Conservation (phyloP, 352 stramenopile species). For the Pythium phragmitis region DNA sequence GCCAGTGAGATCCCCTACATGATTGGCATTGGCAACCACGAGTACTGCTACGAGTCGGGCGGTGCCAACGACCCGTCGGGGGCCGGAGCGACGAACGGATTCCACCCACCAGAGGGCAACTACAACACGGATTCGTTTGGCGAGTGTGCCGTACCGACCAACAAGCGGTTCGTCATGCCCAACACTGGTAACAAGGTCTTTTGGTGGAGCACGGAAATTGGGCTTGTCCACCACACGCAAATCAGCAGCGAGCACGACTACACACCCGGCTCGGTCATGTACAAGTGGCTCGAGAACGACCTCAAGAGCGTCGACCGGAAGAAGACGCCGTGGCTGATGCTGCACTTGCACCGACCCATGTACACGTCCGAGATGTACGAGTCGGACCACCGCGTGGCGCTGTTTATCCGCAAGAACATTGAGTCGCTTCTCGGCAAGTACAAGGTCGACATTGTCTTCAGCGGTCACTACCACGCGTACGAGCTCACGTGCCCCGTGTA, state of each 20-base stretch:
- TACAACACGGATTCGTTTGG: constrained; percentile 32
- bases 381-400: constrained; percentile 13
- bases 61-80: constrained; percentile 16
- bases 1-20: constrained; percentile 62
- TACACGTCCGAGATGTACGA: constrained; percentile 24
- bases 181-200: constrained; percentile 30
- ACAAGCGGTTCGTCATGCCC: constrained; percentile 56
- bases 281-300: constrained; percentile 31
- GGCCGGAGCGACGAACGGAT: constrained; percentile 13
- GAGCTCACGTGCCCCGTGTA: constrained; percentile 29
- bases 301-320: constrained; percentile 7
- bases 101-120: constrained; percentile 17
- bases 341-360: constrained; percentile 23
- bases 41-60: constrained; percentile 22
- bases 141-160: constrained; percentile 65
- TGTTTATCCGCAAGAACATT: constrained; percentile 16
- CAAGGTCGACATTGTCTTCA: constrained; percentile 30
- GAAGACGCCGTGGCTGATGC: constrained; percentile 30
- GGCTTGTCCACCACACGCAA: constrained; percentile 21
- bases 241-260: constrained; percentile 34
- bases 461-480: constrained; percentile 34
- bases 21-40: constrained; percentile 40
- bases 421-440: constrained; percentile 29
- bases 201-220: constrained; percentile 30
- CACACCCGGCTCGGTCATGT: constrained; percentile 20